Base-by-base conservation (phyloP, 2,329 filamentous ascomycete species). In the Sporothrix protearum region DNA sequence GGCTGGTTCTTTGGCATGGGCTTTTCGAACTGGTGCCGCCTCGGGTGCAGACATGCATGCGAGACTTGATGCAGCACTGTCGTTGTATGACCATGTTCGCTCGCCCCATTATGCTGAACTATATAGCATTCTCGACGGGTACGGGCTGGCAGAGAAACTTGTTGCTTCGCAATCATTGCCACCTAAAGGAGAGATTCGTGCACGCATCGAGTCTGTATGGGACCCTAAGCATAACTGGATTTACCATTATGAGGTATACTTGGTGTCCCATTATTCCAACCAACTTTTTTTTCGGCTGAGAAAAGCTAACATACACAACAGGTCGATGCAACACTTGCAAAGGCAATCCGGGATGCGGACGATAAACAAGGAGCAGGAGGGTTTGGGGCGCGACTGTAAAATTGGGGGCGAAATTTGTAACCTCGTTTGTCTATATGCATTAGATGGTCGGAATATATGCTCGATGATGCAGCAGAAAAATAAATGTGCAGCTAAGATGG, bases 61-160 rank as follows among this genome's bases (percentile, higher is more conserved):
- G 7, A 9, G 19, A 39, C 12, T 71, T 0, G 49, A 25, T 7
- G 33, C 28, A 3, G 71, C 64, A 1, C 57, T 73, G 16, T 33
- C n/a, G 0, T 59, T 73, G 2, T 71, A 69, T 19, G 64, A 73
- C 28, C 45, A 14, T 16, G 66, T 73, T 16, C 63, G 71, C 14
- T 69, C 71, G n/a, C 55, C 71, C 1, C 71, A 73, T 39, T 73
- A 73, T 49, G 49, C 28, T 4, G 55, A 36, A 1, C 69, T 72
- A 5, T 71, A 72, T 42, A 30, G 45, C 6, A 70, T 68, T 33
- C 53, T 72, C 2, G 68, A 72, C 68, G 33, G 14, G 6, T 71
- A 53, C 30, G 70, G 42, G 6, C 9, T 42, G 33, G 45, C 57
- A n/a, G 69, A 73, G 10, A 12, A 25, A 14, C 5, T 8, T 6